phyloP scores from a whole-genome alignment of 306 rosid genomes.

The Quercus agrifolia region DNA sequence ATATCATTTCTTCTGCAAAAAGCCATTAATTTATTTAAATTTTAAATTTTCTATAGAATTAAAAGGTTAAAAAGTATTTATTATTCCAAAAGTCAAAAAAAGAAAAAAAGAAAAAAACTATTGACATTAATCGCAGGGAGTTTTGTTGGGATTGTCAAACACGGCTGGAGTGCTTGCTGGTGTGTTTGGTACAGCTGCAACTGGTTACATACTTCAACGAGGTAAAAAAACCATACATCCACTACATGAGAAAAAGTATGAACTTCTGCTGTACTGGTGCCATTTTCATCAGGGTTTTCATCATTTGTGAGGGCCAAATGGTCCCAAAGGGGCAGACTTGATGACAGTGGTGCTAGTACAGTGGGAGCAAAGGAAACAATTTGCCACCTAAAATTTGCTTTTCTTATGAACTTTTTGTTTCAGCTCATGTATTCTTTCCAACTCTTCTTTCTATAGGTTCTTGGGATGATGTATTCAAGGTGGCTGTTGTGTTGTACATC shows the following conservation, averaged over 20 bases:
- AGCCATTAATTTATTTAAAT: background rate
- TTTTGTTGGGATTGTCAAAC: conserved; percentile 82
- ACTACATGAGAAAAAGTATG: background rate
- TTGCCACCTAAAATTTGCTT: background rate
- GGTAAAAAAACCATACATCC: conserved; percentile 33
- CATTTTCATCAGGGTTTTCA: background rate
- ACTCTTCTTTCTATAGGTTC: conserved; percentile 59
- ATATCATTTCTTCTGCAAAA: background rate
- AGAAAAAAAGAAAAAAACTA: background rate
- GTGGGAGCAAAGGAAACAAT: background rate
- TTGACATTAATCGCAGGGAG: conserved; percentile 60
- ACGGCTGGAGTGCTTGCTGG: conserved; percentile 98
- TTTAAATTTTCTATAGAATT: background rate
- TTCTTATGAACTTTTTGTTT: background rate
- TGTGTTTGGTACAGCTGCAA: conserved; percentile 93
- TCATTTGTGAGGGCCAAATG: background rate
- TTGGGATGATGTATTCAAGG: conserved; percentile 95
- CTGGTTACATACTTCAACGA: conserved; percentile 88
- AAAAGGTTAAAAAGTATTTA: background rate
- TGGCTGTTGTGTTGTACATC: conserved; percentile 68
- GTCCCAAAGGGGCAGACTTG: background rate
- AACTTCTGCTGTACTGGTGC: background rate
- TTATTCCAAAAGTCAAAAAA: background rate
- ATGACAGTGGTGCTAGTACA: background rate
- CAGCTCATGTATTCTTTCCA: background rate